phyloP scores from a whole-genome alignment of 2,329 filamentous ascomycete species.

The Akanthomyces lecanii region DNA sequence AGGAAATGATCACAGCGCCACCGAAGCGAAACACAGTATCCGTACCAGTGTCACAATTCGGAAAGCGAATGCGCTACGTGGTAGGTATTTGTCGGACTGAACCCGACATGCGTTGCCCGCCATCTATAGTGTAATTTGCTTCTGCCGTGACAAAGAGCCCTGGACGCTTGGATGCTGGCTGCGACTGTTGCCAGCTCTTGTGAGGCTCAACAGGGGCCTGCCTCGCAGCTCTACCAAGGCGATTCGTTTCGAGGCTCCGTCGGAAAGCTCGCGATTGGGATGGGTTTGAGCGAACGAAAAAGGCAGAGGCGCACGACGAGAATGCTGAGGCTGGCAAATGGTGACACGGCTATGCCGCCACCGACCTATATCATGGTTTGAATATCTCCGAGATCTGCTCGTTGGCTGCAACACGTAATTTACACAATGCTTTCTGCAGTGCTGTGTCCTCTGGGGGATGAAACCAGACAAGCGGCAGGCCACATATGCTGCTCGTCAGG shows the following conservation, averaged over 20 bases:
- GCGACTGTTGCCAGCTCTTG: not conserved
- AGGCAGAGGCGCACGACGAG: not conserved
- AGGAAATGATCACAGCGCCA: constrained; percentile 6
- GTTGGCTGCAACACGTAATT: not conserved
- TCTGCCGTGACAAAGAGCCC: not conserved
- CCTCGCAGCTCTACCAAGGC: not conserved
- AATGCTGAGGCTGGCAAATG: not conserved
- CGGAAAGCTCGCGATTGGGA: not conserved
- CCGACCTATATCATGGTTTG: not conserved
- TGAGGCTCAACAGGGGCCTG: not conserved
- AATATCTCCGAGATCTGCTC: constrained; percentile 3
- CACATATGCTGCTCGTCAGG: not conserved
- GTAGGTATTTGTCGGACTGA: not conserved
- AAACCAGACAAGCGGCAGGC: constrained; percentile 3
- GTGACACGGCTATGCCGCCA: not conserved
- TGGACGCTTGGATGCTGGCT: not conserved
- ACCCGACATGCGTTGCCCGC: not conserved
- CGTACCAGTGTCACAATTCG: not conserved
- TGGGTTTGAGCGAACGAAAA: not conserved
- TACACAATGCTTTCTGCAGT: not conserved
- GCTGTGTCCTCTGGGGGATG: not conserved
- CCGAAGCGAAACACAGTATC: not conserved
- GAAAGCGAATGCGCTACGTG: not conserved
- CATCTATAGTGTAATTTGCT: not conserved
- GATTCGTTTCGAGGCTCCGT: not conserved